Conservation (phyloP, 108 stramenopile species). For the Cylindrotheca fusiformis region DNA sequence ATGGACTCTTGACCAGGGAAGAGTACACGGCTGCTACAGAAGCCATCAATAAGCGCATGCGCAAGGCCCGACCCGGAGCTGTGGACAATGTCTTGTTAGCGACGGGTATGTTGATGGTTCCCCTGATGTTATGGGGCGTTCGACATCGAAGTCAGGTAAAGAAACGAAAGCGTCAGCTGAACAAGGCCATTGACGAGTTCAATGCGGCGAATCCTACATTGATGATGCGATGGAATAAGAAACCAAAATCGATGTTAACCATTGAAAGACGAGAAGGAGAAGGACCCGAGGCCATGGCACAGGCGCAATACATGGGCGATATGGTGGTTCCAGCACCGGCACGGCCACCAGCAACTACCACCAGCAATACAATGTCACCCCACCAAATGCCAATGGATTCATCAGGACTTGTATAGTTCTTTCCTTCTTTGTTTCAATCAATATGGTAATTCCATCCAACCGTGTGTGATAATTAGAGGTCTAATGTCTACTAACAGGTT, state of each 20-base stretch:
- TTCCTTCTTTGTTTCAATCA: too few relatives aligned
- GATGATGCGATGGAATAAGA: slow-evolving; percentile 43
- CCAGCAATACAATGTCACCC: too few relatives aligned
- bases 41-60: slow-evolving; percentile 48
- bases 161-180: slow-evolving; percentile 40
- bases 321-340: neutral
- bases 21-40: slow-evolving; percentile 59
- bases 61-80: slow-evolving; percentile 40
- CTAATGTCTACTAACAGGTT: too few relatives aligned
- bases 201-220: slow-evolving; percentile 38
- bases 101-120: slow-evolving; percentile 59
- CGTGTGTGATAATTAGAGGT: too few relatives aligned
- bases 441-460: too few relatives aligned
- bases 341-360: neutral
- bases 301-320: neutral
- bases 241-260: slow-evolving; percentile 23
- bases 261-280: slow-evolving; percentile 26
- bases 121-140: slow-evolving; percentile 69
- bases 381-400: too few relatives aligned
- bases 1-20: slow-evolving; percentile 46
- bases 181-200: slow-evolving; percentile 58
- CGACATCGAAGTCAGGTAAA: slow-evolving; percentile 55
- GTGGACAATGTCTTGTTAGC: slow-evolving; percentile 49
- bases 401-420: too few relatives aligned
- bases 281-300: neutral